Conservation (phyloP, 345 rosid species). For the Brassica cretica region DNA sequence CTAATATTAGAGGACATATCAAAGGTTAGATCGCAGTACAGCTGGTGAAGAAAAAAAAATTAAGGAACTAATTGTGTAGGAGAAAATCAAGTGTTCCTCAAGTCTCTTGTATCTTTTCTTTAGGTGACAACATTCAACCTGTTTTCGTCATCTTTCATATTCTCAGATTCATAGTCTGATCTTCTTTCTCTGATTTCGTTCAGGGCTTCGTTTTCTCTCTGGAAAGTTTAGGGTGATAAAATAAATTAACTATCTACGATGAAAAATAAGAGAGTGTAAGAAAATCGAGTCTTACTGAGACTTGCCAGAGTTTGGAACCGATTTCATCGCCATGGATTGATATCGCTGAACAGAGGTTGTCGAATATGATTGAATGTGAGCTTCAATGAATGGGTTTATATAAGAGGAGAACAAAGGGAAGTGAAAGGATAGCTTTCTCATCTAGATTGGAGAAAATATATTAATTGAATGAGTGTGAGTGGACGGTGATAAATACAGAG, state of each 20-base stretch:
- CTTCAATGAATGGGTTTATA: neutral
- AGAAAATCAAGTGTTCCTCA: neutral
- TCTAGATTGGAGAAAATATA: neutral
- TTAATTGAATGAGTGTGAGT: neutral
- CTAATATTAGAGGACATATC: neutral
- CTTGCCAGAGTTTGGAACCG: neutral
- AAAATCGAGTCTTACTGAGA: neutral
- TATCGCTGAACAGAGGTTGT: neutral
- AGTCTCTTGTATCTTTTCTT: neutral
- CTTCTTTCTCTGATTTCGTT: neutral
- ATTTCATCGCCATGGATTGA: neutral
- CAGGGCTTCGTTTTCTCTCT: neutral
- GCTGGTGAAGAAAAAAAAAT: neutral
- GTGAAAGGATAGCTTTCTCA: neutral
- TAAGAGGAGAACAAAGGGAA: neutral
- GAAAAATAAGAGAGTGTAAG: neutral
- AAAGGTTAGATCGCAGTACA: conserved; percentile 13
- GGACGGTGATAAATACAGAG: neutral
- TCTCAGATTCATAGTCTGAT: neutral
- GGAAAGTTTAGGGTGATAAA: neutral
- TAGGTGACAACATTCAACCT: neutral
- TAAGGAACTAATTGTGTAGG: neutral
- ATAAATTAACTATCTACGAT: neutral
- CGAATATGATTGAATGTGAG: neutral
- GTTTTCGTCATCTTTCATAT: neutral